Percentiles rank a stretch among this genome's conserved stretches.
phyloP scores from a whole-genome alignment of 192 early-diverging fungal species.

The Coemansia furcata region DNA sequence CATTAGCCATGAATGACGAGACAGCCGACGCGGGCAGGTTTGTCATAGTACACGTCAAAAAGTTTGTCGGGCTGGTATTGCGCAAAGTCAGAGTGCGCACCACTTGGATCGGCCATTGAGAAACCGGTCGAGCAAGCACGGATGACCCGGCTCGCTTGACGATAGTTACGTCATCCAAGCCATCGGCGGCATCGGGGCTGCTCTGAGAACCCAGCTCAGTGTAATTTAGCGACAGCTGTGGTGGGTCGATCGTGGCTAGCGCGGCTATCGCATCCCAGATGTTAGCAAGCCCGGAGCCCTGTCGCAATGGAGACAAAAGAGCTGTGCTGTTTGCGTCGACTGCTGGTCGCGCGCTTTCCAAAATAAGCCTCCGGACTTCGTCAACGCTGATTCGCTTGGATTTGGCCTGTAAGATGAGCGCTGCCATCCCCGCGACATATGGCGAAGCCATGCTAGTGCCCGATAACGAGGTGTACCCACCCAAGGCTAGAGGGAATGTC shows the following conservation, averaged over 20 bases:
- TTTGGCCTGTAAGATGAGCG: slow-evolving; percentile 46
- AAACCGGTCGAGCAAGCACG: background rate
- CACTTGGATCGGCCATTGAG: background rate
- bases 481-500: slow-evolving; percentile 57
- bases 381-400: slow-evolving; percentile 21
- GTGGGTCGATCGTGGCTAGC: slow-evolving; percentile 35
- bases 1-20: slow-evolving; percentile 44
- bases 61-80: slow-evolving; percentile 36
- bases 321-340: slow-evolving; percentile 32
- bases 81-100: slow-evolving; percentile 31
- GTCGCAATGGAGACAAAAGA: slow-evolving; percentile 42
- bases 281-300: slow-evolving; percentile 47
- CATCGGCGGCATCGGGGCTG: background rate
- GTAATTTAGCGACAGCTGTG: slow-evolving; percentile 49
- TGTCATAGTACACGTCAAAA: slow-evolving; percentile 44
- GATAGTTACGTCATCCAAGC: background rate
- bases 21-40: slow-evolving; percentile 42
- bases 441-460: slow-evolving; percentile 74
- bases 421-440: slow-evolving; percentile 51
- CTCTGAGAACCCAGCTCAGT: slow-evolving; percentile 10
- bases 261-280: slow-evolving; percentile 36
- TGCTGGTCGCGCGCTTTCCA: slow-evolving; percentile 43
- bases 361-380: slow-evolving; percentile 37
- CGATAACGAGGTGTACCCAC: slow-evolving; percentile 55
- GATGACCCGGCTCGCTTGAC: background rate